Evolutionary conservation across 2,329 filamentous ascomycete genomes (phyloP).

Genomic region (Penicillium sp.): DNA sequence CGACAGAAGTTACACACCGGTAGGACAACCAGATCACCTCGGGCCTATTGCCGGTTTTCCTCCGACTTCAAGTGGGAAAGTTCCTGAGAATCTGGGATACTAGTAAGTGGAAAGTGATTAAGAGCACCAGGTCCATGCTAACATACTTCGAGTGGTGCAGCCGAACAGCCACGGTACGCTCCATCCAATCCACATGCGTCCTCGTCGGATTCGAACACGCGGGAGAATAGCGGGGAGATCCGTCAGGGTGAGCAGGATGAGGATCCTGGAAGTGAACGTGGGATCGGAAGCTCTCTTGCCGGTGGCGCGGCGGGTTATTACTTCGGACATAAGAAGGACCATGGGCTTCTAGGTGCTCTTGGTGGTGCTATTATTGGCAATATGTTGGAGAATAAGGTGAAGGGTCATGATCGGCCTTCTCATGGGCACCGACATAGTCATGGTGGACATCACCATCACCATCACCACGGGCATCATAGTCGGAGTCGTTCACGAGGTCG

Average conservation of each 20-base stretch:
- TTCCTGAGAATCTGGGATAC: constrained; percentile 30
- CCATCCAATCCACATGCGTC: constrained; percentile 18
- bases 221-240: constrained; percentile 8
- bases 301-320: constrained; percentile 56
- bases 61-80: constrained; percentile 22
- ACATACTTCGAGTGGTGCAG: constrained; percentile 8
- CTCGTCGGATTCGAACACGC: constrained; percentile 12
- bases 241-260: constrained; percentile 2
- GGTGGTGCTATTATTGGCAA: constrained; percentile 55
- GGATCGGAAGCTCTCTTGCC: constrained; percentile 53
- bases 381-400: constrained; percentile 53
- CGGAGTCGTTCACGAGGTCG: constrained; percentile 16
- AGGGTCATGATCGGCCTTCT: constrained; percentile 39
- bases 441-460: constrained; percentile 20
- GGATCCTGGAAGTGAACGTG: constrained; percentile 47
- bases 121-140: background rate
- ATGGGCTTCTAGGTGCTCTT: constrained; percentile 55
- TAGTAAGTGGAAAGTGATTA: constrained; percentile 26
- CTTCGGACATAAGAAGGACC: constrained; percentile 54
- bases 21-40: constrained; percentile 31
- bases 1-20: constrained; percentile 45
- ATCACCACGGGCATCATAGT: constrained; percentile 18
- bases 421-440: constrained; percentile 15
- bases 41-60: constrained; percentile 41
- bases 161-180: constrained; percentile 16